Percentiles rank a stretch among this genome's conserved stretches.
Evolutionary conservation across 164 flowering plant genomes (phyloP).

Genomic region (Umbilicus rupestris): DNA sequence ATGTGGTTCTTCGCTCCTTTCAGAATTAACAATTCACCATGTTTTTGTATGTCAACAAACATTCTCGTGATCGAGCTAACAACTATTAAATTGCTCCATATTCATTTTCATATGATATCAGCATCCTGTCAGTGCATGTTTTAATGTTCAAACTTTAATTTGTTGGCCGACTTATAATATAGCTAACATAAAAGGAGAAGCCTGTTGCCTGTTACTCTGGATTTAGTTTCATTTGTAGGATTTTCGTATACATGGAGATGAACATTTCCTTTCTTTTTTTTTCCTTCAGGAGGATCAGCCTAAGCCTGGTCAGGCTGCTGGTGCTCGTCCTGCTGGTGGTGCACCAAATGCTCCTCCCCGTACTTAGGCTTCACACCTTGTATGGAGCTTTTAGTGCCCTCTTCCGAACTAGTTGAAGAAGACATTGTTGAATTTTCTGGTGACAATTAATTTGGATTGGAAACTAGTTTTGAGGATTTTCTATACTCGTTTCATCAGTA

Average conservation of each 20-base stretch:
- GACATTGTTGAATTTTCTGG: not conserved
- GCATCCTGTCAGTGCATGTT: too few species aligned
- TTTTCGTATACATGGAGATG: not conserved
- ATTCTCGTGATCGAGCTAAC: too few species aligned
- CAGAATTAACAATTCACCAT: too few species aligned
- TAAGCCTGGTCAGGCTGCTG: constrained; percentile 4
- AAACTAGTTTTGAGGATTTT: not conserved
- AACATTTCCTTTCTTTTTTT: not conserved
- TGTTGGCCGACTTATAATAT: too few species aligned
- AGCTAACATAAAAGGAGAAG: too few species aligned
- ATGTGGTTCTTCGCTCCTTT: too few species aligned
- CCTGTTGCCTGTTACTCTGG: too few species aligned
- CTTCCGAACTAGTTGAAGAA: not conserved
- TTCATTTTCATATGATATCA: too few species aligned
- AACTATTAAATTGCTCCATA: too few species aligned
- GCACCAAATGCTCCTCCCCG: constrained; percentile 4
- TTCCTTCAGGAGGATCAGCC: constrained; percentile 8
- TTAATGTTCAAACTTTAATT: too few species aligned
- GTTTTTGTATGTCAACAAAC: too few species aligned
- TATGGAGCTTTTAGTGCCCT: not conserved
- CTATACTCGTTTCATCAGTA: not conserved
- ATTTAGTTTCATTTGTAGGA: not conserved
- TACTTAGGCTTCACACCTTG: not conserved
- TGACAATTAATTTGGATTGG: not conserved
- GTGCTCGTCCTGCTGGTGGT: constrained; percentile 4